Base-by-base conservation (phyloP, 1,284 basidiomycete species). In the Moesziomyces antarcticus region DNA sequence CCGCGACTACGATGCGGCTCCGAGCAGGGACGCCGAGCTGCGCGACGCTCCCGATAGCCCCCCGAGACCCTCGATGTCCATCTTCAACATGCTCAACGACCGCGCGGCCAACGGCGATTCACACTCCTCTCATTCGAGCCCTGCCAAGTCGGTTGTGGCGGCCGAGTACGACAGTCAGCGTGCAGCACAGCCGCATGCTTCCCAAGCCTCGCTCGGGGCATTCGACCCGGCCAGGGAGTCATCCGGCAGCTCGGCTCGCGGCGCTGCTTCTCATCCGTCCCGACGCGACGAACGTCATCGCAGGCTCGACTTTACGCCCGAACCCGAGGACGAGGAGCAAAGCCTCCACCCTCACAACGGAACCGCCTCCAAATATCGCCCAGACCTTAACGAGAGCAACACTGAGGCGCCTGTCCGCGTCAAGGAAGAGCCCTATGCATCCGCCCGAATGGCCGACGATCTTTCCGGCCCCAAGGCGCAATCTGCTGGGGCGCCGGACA, bases 41-140 rank as follows among this genome's bases (percentile, higher is more conserved):
- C 3, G 20, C n/a, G 56, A 59, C n/a, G 50, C 57, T 6, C 50
- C 60, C 18, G 60, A 73, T 18, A 69, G 71, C 41, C 71, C 74
- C 20, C 63, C 67, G 6, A 53, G 68, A 57, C 71, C 63, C 0
- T 71, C 68, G 48, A 75, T 75, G 73, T 71, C 73, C 37, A 75
- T 75, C 49, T 71, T 65, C 53, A 71, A 66, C 57, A 75, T 75
- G 73, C 73, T 75, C 56, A 75, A 75, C 53, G 73, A 75, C 27
- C 60, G 64, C 5, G 37, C 68, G 20, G 50, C 73, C n/a, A 70
- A 70, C 41, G 67, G 58, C 6, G 48, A 50, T 18, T 42, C 56
- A 14, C 53, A 22, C 2, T 68, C 71, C 0, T 20, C 60, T 18
- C 64, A 64, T 24, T 59, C 61, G 14, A 73, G 65, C 25, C 56